A percentile compares a stretch with the other conserved stretches of the same genome.
Evolutionary conservation across 495 filamentous ascomycete genomes (phyloP).

Genomic region (Schizothecium vesticola): DNA sequence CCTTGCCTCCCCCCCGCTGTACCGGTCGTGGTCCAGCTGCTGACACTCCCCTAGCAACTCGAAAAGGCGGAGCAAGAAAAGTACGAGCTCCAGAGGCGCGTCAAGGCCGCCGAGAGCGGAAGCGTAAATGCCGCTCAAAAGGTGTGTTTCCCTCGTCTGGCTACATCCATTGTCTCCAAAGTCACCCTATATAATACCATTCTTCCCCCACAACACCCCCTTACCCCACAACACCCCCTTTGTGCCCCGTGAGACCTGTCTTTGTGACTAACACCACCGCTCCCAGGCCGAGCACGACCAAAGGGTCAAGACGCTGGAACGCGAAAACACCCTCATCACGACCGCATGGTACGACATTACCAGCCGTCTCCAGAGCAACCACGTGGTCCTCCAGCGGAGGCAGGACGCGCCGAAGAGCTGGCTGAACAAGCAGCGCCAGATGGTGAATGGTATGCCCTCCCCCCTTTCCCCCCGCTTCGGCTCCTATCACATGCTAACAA

Average conservation of each 20-base stretch:
- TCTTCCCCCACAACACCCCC: neutral
- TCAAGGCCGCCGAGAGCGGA: constrained; percentile 42
- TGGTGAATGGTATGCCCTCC: constrained; percentile 51
- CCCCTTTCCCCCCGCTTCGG: neutral
- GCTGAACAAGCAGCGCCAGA: constrained; percentile 81
- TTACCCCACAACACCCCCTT: neutral
- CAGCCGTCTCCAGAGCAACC: constrained; percentile 79
- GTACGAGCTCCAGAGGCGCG: constrained; percentile 41
- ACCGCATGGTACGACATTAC: constrained; percentile 92
- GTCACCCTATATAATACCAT: neutral
- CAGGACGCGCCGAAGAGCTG: constrained; percentile 79
- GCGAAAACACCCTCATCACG: constrained; percentile 78
- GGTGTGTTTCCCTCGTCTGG: constrained; percentile 30
- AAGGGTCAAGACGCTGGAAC: constrained; percentile 63
- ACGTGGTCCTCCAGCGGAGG: constrained; percentile 67
- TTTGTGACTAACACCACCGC: neutral
- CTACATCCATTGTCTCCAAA: neutral
- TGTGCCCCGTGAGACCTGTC: neutral
- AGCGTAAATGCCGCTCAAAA: constrained; percentile 42
- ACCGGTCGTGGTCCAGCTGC: neutral
- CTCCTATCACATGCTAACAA: neutral
- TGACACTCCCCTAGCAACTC: constrained; percentile 35
- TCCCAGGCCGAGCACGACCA: constrained; percentile 53
- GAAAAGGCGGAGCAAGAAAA: constrained; percentile 46
- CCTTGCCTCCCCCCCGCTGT: neutral